Evolutionary conservation across 1,139 yeast species (phyloP).

Genomic region (Pichia sp.): DNA sequence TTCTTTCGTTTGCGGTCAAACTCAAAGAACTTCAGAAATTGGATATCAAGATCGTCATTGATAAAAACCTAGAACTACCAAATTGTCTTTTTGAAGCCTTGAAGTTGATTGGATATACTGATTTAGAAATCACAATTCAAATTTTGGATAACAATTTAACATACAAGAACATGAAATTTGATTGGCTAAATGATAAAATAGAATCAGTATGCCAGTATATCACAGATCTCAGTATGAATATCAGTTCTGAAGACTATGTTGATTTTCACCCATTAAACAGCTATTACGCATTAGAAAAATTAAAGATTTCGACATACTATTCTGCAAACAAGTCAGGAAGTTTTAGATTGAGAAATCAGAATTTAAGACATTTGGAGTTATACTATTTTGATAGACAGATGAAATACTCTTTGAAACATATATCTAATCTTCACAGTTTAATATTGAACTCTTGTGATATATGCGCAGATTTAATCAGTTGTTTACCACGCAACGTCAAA

Average conservation of each 20-base stretch:
- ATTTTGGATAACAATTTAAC: conserved; percentile 13
- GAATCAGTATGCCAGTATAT: conserved; percentile 3
- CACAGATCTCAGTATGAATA: conserved; percentile 8
- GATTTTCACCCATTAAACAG: conserved; percentile 3
- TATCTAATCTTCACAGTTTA: conserved; percentile 2
- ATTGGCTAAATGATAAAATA: conserved; percentile 8
- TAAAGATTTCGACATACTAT: conserved; percentile 9
- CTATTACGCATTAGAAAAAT: background rate
- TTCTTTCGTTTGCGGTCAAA: conserved; percentile 3
- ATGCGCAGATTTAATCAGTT: conserved; percentile 3
- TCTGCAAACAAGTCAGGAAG: conserved; percentile 8
- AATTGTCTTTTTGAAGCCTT: conserved; percentile 4
- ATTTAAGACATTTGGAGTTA: conserved; percentile 8
- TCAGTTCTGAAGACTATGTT: conserved; percentile 6
- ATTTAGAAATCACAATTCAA: conserved; percentile 1
- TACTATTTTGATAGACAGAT: conserved; percentile 11
- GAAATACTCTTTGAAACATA: conserved; percentile 6
- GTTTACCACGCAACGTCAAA: conserved; percentile 5
- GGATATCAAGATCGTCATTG: conserved; percentile 8
- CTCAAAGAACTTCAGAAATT: conserved; percentile 2
- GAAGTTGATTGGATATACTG: background rate
- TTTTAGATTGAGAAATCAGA: conserved; percentile 3
- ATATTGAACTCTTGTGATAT: conserved; percentile 12
- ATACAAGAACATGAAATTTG: conserved; percentile 10
- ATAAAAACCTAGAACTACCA: conserved; percentile 8